Percentiles rank a stretch among this genome's conserved stretches.
These are phyloP conservation scores for Borovskyia barvae DNA, from an alignment of 208 protist genomes.

Conservation along the genomic window DNA sequence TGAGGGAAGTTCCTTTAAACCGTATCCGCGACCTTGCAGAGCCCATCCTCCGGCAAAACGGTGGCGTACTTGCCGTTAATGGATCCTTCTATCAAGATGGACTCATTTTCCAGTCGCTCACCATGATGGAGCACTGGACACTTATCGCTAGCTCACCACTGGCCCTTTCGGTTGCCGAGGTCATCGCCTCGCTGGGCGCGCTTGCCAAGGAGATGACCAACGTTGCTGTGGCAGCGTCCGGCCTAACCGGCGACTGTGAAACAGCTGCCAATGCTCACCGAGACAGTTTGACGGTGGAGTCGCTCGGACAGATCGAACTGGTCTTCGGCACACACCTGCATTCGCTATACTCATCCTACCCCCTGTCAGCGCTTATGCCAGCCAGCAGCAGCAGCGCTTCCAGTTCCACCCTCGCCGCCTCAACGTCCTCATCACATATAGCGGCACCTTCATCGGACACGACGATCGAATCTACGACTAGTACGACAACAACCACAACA, in stretches of 20 bases:
- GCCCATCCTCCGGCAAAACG: conserved; percentile 24
- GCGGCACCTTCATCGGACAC: conserved; percentile 2
- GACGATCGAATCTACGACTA: conserved; percentile 1
- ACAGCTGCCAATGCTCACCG: conserved; percentile 12
- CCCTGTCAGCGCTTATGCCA: not conserved
- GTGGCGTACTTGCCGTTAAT: conserved; percentile 23
- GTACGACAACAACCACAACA: not conserved
- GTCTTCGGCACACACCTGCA: conserved; percentile 33
- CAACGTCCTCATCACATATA: not conserved
- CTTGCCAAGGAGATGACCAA: conserved; percentile 35
- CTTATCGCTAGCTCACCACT: conserved; percentile 47
- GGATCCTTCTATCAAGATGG: conserved; percentile 43
- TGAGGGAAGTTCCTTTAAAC: conserved; percentile 15
- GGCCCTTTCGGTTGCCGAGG: conserved; percentile 44
- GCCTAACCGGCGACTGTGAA: conserved; percentile 28
- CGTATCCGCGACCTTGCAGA: conserved; percentile 35
- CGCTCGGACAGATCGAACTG: conserved; percentile 26
- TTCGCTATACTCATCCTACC: conserved; percentile 39
- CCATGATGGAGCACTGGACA: conserved; percentile 49
- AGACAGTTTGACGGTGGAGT: conserved; percentile 30
- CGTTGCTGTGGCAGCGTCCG: conserved; percentile 11
- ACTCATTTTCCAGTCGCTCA: conserved; percentile 55
- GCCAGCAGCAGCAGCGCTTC: not conserved
- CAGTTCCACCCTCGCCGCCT: not conserved
- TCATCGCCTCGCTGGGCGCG: conserved; percentile 26